Evolutionary conservation across 2,329 filamentous ascomycete genomes (phyloP).

Genomic region (Botrytis fragariae): DNA sequence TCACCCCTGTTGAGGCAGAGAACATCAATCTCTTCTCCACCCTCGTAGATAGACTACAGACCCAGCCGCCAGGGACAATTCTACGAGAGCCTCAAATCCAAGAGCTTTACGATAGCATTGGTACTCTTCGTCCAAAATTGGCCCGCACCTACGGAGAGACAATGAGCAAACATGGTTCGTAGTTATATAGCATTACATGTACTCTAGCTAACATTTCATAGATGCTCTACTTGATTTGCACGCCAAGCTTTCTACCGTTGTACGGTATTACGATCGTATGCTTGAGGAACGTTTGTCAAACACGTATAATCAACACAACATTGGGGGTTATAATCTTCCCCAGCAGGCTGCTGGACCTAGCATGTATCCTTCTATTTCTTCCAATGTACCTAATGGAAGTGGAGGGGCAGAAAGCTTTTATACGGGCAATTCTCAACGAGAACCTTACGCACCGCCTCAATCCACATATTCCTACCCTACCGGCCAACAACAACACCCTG

Average conservation of each 20-base stretch:
- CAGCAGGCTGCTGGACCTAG: slow-evolving; percentile 50
- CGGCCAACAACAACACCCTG: slow-evolving; percentile 47
- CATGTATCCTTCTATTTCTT: slow-evolving; percentile 70
- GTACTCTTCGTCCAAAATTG: slow-evolving; percentile 86
- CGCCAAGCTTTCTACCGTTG: slow-evolving; percentile 91
- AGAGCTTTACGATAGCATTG: slow-evolving; percentile 95
- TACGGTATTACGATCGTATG: slow-evolving; percentile 97
- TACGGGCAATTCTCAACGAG: slow-evolving; percentile 58
- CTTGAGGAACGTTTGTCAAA: slow-evolving; percentile 91
- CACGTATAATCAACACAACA: slow-evolving; percentile 79
- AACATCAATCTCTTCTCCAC: slow-evolving; percentile 97
- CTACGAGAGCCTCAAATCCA: slow-evolving; percentile 97
- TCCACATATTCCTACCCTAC: slow-evolving; percentile 51
- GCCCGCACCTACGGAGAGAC: slow-evolving; percentile 96
- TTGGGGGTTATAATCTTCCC: slow-evolving; percentile 62
- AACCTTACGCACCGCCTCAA: slow-evolving; percentile 50
- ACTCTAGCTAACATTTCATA: slow-evolving; percentile 43
- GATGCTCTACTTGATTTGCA: slow-evolving; percentile 93
- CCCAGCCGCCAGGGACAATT: slow-evolving; percentile 92
- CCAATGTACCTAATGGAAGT: slow-evolving; percentile 47
- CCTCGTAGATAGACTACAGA: slow-evolving; percentile 88
- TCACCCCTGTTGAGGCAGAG: slow-evolving; percentile 89
- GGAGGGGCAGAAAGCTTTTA: slow-evolving; percentile 78
- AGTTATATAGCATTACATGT: background rate
- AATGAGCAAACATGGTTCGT: slow-evolving; percentile 96